Conservation (phyloP, 257 asterid species). For the Gentiana straminea region DNA sequence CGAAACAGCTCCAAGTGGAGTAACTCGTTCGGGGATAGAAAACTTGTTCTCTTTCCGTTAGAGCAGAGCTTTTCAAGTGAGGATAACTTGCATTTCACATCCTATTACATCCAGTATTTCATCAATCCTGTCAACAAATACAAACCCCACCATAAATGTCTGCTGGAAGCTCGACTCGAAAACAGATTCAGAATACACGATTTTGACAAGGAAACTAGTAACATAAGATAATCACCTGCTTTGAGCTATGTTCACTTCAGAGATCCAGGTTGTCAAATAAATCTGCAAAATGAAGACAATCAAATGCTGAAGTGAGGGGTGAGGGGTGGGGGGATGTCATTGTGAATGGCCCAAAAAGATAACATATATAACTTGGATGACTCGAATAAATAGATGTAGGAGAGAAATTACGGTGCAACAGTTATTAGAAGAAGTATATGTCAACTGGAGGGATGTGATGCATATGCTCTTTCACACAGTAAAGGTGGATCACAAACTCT, state of each 20-base stretch:
- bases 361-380: too few species aligned
- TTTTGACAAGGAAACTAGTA: neutral
- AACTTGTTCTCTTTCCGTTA: neutral
- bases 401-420: neutral
- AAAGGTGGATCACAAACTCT: too few species aligned
- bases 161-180: neutral
- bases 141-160: neutral
- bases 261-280: constrained; percentile 63
- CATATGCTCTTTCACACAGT: too few species aligned
- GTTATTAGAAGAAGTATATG: too few species aligned
- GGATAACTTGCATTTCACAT: constrained; percentile 51
- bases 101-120: constrained; percentile 49
- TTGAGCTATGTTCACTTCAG: constrained; percentile 60
- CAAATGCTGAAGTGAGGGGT: neutral
- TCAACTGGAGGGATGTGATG: too few species aligned
- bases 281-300: constrained; percentile 26
- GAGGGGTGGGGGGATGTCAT: too few species aligned
- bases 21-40: neutral
- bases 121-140: constrained; percentile 36
- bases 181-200: neutral
- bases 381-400: too few species aligned
- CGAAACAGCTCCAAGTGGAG: too few species aligned
- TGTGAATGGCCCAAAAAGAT: too few species aligned
- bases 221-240: constrained; percentile 31
- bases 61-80: constrained; percentile 23